Evolutionary conservation across 768 basidiomycete genomes (phyloP), one percentile per base, ranked within the genome.

Genomic region (Leccinum imitatum): DNA sequence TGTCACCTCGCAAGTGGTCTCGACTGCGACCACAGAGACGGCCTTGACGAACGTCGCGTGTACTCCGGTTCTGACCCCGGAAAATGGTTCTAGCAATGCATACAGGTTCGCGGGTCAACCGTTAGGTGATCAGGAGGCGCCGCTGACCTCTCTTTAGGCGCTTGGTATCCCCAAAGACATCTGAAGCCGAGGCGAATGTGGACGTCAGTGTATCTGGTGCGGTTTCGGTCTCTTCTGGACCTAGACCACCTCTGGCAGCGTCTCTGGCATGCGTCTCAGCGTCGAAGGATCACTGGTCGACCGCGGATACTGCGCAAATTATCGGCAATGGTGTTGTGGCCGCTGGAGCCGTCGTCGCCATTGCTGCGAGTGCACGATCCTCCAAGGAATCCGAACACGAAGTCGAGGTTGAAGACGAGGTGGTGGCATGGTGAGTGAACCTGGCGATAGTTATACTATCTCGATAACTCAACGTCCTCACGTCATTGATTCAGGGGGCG

Each of bases 361-460:
- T 66, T 15, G 25, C 46, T 0, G 47, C 55, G 11, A 59, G 17
- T 11, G 25, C 19, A 6, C 30, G 55, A 23, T 8, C 59, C 8
- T 33, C 25, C 30, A 21, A 48, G 35, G 57, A 60, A 27, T 48
- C 41, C 17, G 11, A 33, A 41, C 1, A 11, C n/a, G 41, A 59
- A 41, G 51, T 17, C 8, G 39, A 41, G 17, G 39, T 41, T n/a
- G 4, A 44, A 44, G 44, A 44, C 10, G 44, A 58, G 47, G 48
- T 6, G 14, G 35, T 3, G 0, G 30, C 25, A n/a, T 52, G 54
- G 66, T 67, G n/a, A 51, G 66, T 56, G 6, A 44, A n/a, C 11
- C 17, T 11, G n/a, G 4, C 9, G 4, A 44, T 21, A 4, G 37
- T 37, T n/a, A 10, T 41, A 17, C 1, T 41, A 41, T 41, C 19